Conservation (phyloP, 495 filamentous ascomycete genomes). For the Haplographium delicatum region DNA sequence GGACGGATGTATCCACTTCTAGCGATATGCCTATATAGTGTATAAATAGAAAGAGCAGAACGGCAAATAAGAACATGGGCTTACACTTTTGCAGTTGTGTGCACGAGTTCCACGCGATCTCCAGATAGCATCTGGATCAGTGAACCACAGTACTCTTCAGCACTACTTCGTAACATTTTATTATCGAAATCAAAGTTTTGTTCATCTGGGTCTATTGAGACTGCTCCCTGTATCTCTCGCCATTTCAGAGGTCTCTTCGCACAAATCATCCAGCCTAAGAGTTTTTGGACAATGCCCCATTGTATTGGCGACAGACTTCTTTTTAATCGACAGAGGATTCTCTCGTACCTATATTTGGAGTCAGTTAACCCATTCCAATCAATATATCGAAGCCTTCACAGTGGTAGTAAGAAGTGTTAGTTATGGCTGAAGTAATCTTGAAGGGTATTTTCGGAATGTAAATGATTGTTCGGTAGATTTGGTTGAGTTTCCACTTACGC, state of each 20-base stretch:
- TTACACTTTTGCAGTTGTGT: slow-evolving; percentile 38
- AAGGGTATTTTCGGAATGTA: no score
- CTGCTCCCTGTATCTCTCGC: slow-evolving; percentile 41
- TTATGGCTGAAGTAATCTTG: no score
- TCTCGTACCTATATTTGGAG: neutral
- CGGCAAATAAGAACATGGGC: neutral
- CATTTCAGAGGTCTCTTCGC: slow-evolving; percentile 39
- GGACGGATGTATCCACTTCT: slow-evolving; percentile 16
- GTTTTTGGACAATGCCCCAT: slow-evolving; percentile 20
- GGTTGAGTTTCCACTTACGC: neutral
- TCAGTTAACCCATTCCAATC: neutral
- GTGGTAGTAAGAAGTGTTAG: no score
- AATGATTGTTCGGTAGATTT: no score
- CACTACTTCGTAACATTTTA: slow-evolving; percentile 24
- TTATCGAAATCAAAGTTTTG: slow-evolving; percentile 20
- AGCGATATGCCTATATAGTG: neutral
- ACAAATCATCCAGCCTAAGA: slow-evolving; percentile 40
- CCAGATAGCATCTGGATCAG: slow-evolving; percentile 33
- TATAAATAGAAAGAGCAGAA: neutral
- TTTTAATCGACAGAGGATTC: neutral
- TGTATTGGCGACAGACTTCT: neutral
- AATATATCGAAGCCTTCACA: neutral
- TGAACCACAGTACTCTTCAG: slow-evolving; percentile 39
- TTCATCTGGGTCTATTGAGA: slow-evolving; percentile 28
- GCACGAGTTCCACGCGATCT: slow-evolving; percentile 35